Evolutionary conservation across 139 green algal genomes (phyloP), one percentile per base, ranked within the genome.

Genomic region (Closterium sp.): DNA sequence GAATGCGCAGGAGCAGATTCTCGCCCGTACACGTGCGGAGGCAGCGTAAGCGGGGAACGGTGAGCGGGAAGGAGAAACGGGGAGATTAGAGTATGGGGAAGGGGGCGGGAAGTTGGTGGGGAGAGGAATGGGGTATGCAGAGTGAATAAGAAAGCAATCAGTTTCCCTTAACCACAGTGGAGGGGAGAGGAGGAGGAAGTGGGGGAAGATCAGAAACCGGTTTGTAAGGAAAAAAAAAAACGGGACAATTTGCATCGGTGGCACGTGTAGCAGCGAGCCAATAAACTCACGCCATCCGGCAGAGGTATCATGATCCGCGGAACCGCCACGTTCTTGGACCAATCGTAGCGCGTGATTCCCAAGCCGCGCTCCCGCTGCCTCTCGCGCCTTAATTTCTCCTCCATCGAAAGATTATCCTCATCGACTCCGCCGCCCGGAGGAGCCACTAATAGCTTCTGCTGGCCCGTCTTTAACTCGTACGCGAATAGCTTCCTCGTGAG

Each of bases 341-440:
- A 95, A 9, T 94, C 91, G 79, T 94, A 95, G 24, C 94, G 90
- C 70, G 94, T 95, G 22, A 95, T 42, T 11, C 94, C 94, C 29
- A 95, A 79, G 13, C 90, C 90, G 11, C 88, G 45, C 88, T 95
- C 94, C 3, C 94, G 85, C 34, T 91, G 38, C 79, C 94, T 42
- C 70, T 95, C 94, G 24, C 94, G 85, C 45, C 90, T 90, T 29
- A 95, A 87, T 88, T 92, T 91, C 89, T 95, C 94, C 0, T 32
- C 92, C 31, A 73, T 93, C 5, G 94, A 94, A 0, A 95, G 31
- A 42, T 93, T 90, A 27, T 32, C 62, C 89, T 95, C 94, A 24
- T 95, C 92, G 7, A 94, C 94, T 9, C 89, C 92, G 19, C 87
- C 87, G 7, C 94, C 92, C 10, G 89, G 62, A 0, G 94, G 94